phyloP scores from a whole-genome alignment of 805 yeast species.

The Ogataea pini region DNA sequence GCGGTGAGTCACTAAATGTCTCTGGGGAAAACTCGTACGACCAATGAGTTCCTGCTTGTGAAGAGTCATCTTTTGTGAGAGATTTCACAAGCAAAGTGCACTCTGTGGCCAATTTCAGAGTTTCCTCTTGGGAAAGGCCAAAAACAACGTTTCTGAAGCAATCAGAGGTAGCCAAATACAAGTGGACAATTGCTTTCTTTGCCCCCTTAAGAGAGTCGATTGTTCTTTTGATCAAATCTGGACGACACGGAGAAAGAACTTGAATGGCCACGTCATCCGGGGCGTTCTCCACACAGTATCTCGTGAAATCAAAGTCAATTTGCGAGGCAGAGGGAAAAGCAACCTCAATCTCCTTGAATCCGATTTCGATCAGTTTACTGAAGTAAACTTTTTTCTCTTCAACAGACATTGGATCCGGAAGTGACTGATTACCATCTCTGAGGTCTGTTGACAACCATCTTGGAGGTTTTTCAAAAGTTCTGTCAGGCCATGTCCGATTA shows the following conservation, averaged over 20 bases:
- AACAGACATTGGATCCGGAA: constrained; percentile 81
- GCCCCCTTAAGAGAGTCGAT: constrained; percentile 75
- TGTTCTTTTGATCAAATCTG: constrained; percentile 69
- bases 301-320: constrained; percentile 78
- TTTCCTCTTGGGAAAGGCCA: constrained; percentile 67
- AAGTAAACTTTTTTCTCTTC: constrained; percentile 73
- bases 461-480: constrained; percentile 66
- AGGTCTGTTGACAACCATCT: constrained; percentile 80
- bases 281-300: constrained; percentile 75
- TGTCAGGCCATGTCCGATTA: constrained; percentile 72
- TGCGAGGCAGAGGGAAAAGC: constrained; percentile 82
- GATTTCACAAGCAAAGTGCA: constrained; percentile 66
- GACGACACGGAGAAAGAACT: constrained; percentile 74
- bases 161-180: constrained; percentile 75
- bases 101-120: constrained; percentile 66
- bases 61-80: constrained; percentile 73
- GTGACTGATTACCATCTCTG: constrained; percentile 82
- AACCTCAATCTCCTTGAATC: constrained; percentile 81
- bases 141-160: constrained; percentile 74
- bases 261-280: constrained; percentile 79
- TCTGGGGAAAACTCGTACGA: constrained; percentile 77
- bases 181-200: constrained; percentile 68
- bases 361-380: constrained; percentile 68
- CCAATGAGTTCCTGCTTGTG: constrained; percentile 64
- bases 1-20: constrained; percentile 72